These are phyloP conservation scores for Microthlaspi erraticum DNA, from an alignment of 345 rosid species.

Conservation along the genomic window DNA sequence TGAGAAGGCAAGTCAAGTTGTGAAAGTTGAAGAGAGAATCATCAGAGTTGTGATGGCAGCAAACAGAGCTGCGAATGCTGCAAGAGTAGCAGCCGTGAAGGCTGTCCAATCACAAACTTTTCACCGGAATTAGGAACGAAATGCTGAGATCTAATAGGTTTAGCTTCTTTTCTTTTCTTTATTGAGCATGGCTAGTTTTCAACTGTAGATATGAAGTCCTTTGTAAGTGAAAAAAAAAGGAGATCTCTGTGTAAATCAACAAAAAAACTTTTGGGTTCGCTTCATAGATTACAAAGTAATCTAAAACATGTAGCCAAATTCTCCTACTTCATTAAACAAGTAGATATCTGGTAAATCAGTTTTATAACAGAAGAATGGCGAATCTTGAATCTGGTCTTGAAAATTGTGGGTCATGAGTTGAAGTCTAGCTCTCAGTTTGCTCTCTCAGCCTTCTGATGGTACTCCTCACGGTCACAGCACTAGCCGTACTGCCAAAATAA, in stretches of 20 bases:
- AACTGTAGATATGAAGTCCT: not conserved
- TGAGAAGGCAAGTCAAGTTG: slow-evolving; percentile 52
- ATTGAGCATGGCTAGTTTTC: not conserved
- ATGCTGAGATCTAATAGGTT: not conserved
- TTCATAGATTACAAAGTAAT: not conserved
- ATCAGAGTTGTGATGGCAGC: slow-evolving; percentile 63
- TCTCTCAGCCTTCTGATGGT: slow-evolving; percentile 31
- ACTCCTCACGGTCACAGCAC: slow-evolving; percentile 70
- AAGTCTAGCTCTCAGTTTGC: slow-evolving; percentile 31
- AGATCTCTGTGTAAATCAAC: slow-evolving; percentile 1
- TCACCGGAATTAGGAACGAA: slow-evolving; percentile 24
- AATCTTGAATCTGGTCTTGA: not conserved
- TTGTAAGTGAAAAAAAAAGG: not conserved
- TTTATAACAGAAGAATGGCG: not conserved
- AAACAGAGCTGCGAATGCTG: slow-evolving; percentile 77
- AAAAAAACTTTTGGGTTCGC: not conserved
- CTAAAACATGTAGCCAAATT: not conserved
- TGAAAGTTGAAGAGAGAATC: slow-evolving; percentile 63
- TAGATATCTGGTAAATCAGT: not conserved
- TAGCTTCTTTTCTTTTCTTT: not conserved
- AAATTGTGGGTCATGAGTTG: not conserved
- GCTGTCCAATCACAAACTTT: slow-evolving; percentile 61
- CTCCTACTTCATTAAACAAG: not conserved
- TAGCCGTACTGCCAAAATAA: slow-evolving; percentile 47
- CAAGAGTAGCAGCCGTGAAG: slow-evolving; percentile 75